Base-by-base conservation (phyloP, 2,329 filamentous ascomycete genomes). In the Amesomyces nigricolor region DNA sequence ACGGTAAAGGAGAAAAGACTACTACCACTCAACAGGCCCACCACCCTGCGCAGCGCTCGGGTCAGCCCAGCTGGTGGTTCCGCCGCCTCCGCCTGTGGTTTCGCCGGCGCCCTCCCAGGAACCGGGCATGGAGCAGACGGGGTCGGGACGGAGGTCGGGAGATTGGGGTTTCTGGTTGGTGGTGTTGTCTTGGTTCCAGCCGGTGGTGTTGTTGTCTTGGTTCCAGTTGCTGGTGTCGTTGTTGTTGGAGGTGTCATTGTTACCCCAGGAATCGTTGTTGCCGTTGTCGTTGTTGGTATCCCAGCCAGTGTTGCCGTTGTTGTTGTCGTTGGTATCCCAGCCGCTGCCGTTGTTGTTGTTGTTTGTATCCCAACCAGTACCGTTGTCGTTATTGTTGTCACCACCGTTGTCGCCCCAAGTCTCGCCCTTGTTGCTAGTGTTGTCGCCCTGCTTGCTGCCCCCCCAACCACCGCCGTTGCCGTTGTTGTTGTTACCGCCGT, bases 381-480 rank as follows among this genome's bases (percentile, higher is more conserved):
- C n/a, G 14, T 8, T 5, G 26, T 22, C 29, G 32, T 45, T 52
- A 16, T n/a, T 35, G 30, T 17, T 45, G 13, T 46, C 14, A 19
- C 29, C 19, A 16, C 22, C 29, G 8, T 2, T 6, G 14, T 6
- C 19, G 17, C 22, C 22, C 19, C 35, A 19, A 6, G 46, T 53
- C 44, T 35, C 43, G 30, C 32, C 40, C 16, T 51, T 29, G 37
- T 60, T 58, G 39, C 53, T 54, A 30, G 51, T 32, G 19, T 46
- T 52, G 30, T n/a, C n/a, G n/a, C n/a, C n/a, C n/a, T n/a, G n/a
- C 5, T 26, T 26, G 22, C 22, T 26, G 22, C 22, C 22, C 1
- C 22, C 22, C 22, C 22, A 26, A 16, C 37, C 42, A 16, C 29
- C 29, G 3, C 37, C 32, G 30, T 50, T 39, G 30, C 54, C 47